These are phyloP conservation scores for Candida lessepsii DNA, from an alignment of 805 yeast species.

Conservation along the genomic window DNA sequence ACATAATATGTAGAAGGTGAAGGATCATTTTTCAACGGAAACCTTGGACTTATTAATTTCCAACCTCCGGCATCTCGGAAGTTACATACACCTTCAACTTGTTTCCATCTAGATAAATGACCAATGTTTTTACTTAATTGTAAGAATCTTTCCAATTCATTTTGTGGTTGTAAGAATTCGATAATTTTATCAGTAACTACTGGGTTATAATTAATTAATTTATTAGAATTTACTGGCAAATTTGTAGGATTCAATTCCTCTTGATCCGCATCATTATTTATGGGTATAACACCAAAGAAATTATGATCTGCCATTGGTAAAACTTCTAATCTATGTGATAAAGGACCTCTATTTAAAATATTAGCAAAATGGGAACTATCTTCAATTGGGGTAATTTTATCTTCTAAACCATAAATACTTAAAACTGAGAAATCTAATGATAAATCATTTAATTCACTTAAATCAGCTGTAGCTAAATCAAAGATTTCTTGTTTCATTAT, in stretches of 20 bases:
- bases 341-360: conserved; percentile 50
- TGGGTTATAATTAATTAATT: conserved; percentile 56
- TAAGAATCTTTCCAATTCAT: conserved; percentile 55
- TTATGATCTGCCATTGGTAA: conserved; percentile 79
- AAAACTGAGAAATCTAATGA: conserved; percentile 52
- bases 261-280: conserved; percentile 32
- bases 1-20: conserved; percentile 37
- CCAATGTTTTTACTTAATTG: conserved; percentile 34
- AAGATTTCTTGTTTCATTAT: conserved; percentile 51
- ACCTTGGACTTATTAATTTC: conserved; percentile 37
- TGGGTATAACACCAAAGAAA: conserved; percentile 53
- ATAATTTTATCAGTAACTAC: conserved; percentile 49
- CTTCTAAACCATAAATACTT: conserved; percentile 70
- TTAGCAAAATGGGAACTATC: conserved; percentile 64
- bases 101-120: conserved; percentile 54
- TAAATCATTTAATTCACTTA: conserved; percentile 40
- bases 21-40: conserved; percentile 11
- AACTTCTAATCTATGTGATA: conserved; percentile 49
- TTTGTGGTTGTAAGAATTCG: conserved; percentile 46
- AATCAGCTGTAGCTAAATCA: conserved; percentile 49
- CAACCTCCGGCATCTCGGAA: conserved; percentile 85
- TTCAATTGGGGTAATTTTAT: conserved; percentile 59
- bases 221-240: conserved; percentile 45
- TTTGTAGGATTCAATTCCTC: conserved; percentile 35
- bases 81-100: conserved; percentile 65